Evolutionary conservation across 2,329 filamentous ascomycete genomes (phyloP).

Genomic region (Talaromyces rugulosus): DNA sequence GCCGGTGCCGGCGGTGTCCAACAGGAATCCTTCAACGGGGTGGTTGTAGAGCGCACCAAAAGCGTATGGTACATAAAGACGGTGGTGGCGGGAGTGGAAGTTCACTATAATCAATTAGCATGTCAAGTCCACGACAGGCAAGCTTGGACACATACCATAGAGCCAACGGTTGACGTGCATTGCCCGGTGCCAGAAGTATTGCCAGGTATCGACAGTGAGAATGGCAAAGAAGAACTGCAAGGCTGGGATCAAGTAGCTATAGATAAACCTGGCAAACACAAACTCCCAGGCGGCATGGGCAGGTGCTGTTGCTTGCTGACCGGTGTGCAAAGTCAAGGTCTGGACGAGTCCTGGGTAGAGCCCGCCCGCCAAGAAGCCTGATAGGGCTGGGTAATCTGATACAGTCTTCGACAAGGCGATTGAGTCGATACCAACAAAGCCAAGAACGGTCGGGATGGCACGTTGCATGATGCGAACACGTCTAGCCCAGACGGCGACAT

Average conservation of each 20-base stretch:
- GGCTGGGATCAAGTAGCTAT: conserved; percentile 71
- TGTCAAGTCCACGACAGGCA: background rate
- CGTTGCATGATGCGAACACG: conserved; percentile 74
- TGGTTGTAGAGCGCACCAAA: conserved; percentile 98
- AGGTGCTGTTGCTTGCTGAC: conserved; percentile 52
- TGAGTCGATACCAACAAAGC: conserved; percentile 71
- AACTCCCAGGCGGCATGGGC: conserved; percentile 84
- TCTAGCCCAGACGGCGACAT: conserved; percentile 85
- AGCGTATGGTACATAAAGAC: conserved; percentile 94
- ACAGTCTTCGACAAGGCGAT: conserved; percentile 70
- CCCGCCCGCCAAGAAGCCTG: conserved; percentile 73
- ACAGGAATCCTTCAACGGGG: conserved; percentile 85
- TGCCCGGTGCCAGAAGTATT: conserved; percentile 91
- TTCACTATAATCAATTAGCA: conserved; percentile 53
- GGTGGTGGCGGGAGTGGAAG: conserved; percentile 93
- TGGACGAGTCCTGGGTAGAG: conserved; percentile 69
- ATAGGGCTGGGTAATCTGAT: conserved; percentile 68
- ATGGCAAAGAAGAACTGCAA: conserved; percentile 74
- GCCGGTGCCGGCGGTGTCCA: conserved; percentile 85
- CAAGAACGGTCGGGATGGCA: conserved; percentile 68
- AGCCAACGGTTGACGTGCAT: conserved; percentile 99
- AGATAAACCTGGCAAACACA: conserved; percentile 67
- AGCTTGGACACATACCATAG: conserved; percentile 64
- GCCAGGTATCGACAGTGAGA: conserved; percentile 86
- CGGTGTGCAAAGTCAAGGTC: conserved; percentile 49